Conservation (phyloP, 768 basidiomycete species). For the Hirschioporus abietinus region DNA sequence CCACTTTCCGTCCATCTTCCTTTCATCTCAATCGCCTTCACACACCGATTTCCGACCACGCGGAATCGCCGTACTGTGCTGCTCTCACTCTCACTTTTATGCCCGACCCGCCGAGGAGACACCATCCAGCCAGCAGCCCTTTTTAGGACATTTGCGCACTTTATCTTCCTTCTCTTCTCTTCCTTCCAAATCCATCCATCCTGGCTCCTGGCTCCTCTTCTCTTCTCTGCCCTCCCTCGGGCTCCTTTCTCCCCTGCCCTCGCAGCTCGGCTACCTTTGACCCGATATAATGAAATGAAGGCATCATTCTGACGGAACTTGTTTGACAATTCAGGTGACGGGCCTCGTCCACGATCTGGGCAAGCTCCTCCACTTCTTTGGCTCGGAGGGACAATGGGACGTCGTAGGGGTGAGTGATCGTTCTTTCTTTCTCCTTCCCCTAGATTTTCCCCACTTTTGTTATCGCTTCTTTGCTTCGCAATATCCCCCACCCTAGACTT, state of each 20-base stretch:
- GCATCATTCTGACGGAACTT: not conserved
- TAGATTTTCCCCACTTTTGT: not conserved
- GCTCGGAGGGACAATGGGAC: conserved; percentile 89
- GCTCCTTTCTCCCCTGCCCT: not conserved
- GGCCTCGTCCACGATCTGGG: conserved; percentile 88
- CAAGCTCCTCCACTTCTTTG: conserved; percentile 80
- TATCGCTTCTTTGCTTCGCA: not conserved
- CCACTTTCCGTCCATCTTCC: conserved; percentile 2
- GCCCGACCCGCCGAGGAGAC: too few species aligned
- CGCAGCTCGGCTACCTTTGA: too few species aligned
- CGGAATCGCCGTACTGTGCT: too few species aligned
- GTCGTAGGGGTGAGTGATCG: conserved; percentile 69
- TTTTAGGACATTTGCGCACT: not conserved
- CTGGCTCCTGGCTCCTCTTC: too few species aligned
- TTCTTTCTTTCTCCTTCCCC: not conserved
- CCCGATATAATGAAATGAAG: too few species aligned
- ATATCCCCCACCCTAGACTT: too few species aligned
- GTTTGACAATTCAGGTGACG: conserved; percentile 44
- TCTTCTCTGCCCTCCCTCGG: not conserved
- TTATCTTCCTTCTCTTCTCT: not conserved
- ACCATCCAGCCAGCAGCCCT: not conserved
- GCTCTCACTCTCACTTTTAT: too few species aligned
- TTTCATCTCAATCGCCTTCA: not conserved
- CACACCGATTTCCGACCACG: not conserved
- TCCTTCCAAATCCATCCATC: not conserved